Base-by-base conservation (phyloP, 192 early-diverging fungal genomes). In the Spizellomyces sp. region DNA sequence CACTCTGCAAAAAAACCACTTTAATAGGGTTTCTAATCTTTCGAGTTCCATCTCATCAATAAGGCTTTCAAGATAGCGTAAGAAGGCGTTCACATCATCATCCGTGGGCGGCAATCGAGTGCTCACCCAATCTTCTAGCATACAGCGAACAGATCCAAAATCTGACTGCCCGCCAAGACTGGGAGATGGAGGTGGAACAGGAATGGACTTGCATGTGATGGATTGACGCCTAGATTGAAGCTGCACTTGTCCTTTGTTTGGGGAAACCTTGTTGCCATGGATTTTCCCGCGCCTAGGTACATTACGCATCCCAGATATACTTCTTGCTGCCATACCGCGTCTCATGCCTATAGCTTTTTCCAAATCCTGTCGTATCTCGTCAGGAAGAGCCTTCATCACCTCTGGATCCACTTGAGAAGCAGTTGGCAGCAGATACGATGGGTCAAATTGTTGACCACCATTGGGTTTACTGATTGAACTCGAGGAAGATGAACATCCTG, bases 331-430 rank as follows among this genome's bases (percentile, higher is more conserved):
- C 27, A 3, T 3, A 36, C 27, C 27, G 27, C 27, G 27, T 36
- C 27, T 36, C 27, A 36, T 54, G 14, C 50, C 17, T 19, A 54
- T 54, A 12, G 50, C 50, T 19, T 12, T 19, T 58, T 55, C 54
- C 15, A 81, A 9, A 56, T 82, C 80, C 5, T 47, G 56, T 47
- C 65, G 79, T 15, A 82, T 77, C 6, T 45, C 57, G 4, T 55
- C 67, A 17, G 80, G 80, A 22, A 82, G 63, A 17, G 58, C 59
- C 9, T 64, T 64, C 27, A 80, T 22, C 9, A 81, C 75, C 36
- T 73, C 71, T 22, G 75, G 79, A 57, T 82, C 80, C 17, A 77
- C 74, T 58, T 80, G 80, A 8, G 80, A 81, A 21, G 66, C 73
- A 5, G 75, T 68, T 8, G 70, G 77, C 14, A 61, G 45, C 22